These are phyloP conservation scores for Lepiota subincarnata DNA, from an alignment of 768 basidiomycete genomes.

Conservation along the genomic window DNA sequence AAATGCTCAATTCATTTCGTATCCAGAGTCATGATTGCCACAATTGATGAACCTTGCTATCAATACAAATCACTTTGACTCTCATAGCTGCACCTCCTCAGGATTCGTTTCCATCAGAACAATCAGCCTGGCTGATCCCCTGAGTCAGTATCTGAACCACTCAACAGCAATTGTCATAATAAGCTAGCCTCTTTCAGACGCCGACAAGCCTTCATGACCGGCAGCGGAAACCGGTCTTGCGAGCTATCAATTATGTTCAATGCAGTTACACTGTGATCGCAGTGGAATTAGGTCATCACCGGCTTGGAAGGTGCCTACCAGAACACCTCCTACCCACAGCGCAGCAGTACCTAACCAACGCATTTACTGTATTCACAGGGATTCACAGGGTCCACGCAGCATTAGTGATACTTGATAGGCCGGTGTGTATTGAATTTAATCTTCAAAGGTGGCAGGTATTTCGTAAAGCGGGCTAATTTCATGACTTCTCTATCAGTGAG, in stretches of 20 bases:
- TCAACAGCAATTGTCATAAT: background rate
- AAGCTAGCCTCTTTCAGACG: background rate
- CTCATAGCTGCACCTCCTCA: background rate
- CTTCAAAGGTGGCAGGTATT: slow-evolving; percentile 8
- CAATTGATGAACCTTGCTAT: too few species aligned
- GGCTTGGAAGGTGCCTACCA: background rate
- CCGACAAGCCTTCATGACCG: slow-evolving; percentile 1
- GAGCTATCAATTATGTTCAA: background rate
- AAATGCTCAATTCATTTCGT: background rate
- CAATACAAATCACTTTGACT: background rate
- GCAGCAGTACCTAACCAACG: background rate
- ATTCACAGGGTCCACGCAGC: slow-evolving; percentile 3
- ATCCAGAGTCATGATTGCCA: background rate
- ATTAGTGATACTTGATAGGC: background rate
- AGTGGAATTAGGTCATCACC: background rate
- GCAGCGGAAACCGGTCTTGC: background rate
- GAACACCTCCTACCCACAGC: background rate
- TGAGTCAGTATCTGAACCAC: background rate
- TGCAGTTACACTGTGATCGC: background rate
- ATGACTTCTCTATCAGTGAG: background rate
- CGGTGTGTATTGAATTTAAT: background rate
- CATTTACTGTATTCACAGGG: background rate
- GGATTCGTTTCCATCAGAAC: background rate
- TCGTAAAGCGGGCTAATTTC: background rate
- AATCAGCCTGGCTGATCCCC: too few species aligned